Evolutionary conservation across 768 basidiomycete genomes (phyloP).

Genomic region (Gymnopilus junonius): DNA sequence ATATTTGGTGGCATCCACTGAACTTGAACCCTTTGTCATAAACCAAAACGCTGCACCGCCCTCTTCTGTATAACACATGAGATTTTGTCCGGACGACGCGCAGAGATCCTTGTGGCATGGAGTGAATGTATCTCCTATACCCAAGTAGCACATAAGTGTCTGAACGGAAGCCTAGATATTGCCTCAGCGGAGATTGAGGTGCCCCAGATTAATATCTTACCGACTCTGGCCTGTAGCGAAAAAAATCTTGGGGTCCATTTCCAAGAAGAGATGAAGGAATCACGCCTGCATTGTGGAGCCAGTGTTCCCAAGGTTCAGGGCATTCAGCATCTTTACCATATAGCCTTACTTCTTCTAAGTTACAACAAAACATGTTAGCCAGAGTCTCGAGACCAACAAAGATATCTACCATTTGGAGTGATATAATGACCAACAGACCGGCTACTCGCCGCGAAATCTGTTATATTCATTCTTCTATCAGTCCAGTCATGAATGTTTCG

Average conservation of each 20-base stretch:
- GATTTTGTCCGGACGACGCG: conserved; percentile 82
- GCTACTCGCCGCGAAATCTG: conserved; percentile 55
- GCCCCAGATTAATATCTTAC: conserved; percentile 38
- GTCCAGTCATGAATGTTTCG: conserved; percentile 65
- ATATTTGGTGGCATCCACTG: conserved; percentile 57
- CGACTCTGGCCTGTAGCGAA: conserved; percentile 55
- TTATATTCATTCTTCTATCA: conserved; percentile 55
- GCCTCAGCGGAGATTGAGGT: conserved; percentile 1
- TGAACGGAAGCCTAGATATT: conserved; percentile 59
- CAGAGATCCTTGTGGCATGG: conserved; percentile 87
- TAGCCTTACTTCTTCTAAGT: conserved; percentile 62
- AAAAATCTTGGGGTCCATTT: conserved; percentile 57
- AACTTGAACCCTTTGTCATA: conserved; percentile 71
- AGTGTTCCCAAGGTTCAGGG: conserved; percentile 65
- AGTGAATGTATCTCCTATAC: conserved; percentile 82
- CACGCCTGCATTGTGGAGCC: conserved; percentile 50
- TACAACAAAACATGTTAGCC: background rate
- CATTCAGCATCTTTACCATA: conserved; percentile 84
- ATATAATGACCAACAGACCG: conserved; percentile 39
- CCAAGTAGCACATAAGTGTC: conserved; percentile 86
- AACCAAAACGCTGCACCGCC: conserved; percentile 84
- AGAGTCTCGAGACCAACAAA: background rate
- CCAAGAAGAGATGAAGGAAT: conserved; percentile 61
- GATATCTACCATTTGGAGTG: conserved; percentile 39
- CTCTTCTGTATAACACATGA: conserved; percentile 83